Conservation (phyloP, 768 basidiomycete genomes). For the Hericium rajendrae region DNA sequence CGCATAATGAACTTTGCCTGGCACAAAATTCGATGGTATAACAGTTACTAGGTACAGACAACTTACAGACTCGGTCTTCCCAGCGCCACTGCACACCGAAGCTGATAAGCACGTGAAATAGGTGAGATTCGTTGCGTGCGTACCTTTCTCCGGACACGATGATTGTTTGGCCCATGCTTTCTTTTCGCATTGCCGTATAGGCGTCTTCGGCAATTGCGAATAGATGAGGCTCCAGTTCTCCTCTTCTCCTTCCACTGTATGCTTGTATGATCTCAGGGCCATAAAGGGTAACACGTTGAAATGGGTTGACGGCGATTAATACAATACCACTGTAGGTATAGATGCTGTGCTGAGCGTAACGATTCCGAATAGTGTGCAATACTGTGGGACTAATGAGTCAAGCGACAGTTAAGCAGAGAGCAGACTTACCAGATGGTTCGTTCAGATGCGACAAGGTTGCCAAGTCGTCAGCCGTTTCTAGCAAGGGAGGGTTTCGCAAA, state of each 20-base stretch:
- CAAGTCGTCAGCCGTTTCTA: slow-evolving; percentile 96
- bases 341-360: slow-evolving; percentile 94
- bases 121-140: slow-evolving; percentile 15
- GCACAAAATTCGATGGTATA: slow-evolving; percentile 2
- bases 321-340: slow-evolving; percentile 99
- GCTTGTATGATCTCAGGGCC: slow-evolving; percentile 96
- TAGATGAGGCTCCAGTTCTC: slow-evolving; percentile 93
- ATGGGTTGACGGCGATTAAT: slow-evolving; percentile 97
- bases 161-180: slow-evolving; percentile 94
- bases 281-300: slow-evolving; percentile 95
- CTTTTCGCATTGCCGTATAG: slow-evolving; percentile 92
- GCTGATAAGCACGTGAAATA: slow-evolving; percentile 1
- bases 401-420: not conserved
- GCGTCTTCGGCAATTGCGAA: slow-evolving; percentile 99
- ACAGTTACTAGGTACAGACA: not conserved
- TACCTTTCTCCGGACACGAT: slow-evolving; percentile 98
- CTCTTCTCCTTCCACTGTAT: slow-evolving; percentile 84
- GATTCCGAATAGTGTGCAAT: slow-evolving; percentile 91
- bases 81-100: slow-evolving; percentile 70
- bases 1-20: slow-evolving; percentile 99
- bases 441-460: slow-evolving; percentile 97
- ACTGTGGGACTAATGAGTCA: slow-evolving; percentile 40
- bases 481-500: slow-evolving; percentile 88
- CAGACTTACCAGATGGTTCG: slow-evolving; percentile 79
- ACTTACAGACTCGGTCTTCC: slow-evolving; percentile 93